phyloP scores from a whole-genome alignment of 169 alveolate genomes.

The Cyclospora cayetanensis region DNA sequence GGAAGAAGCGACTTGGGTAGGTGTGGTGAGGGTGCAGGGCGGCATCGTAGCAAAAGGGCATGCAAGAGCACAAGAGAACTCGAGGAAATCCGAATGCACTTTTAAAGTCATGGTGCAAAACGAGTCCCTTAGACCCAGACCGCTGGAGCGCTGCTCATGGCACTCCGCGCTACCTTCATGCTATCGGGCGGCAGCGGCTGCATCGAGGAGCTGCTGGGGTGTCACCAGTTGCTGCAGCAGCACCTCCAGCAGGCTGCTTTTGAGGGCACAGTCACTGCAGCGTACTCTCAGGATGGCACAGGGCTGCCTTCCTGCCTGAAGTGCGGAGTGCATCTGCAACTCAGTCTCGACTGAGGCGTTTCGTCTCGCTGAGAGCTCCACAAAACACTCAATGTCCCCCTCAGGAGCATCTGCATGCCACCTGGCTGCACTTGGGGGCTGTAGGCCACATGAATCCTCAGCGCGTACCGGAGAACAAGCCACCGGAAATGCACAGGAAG shows the following conservation, averaged over 20 bases:
- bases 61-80: too few species aligned
- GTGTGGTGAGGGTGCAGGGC: too few species aligned
- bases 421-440: too few species aligned
- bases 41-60: too few species aligned
- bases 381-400: background rate
- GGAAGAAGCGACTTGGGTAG: too few species aligned
- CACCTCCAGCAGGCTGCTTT: slow-evolving; percentile 27
- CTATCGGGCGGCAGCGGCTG: background rate
- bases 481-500: slow-evolving; percentile 43
- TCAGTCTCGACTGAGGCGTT: slow-evolving; percentile 14
- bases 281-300: slow-evolving; percentile 49
- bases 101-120: too few species aligned
- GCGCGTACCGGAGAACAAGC: background rate
- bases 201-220: background rate
- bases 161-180: too few species aligned
- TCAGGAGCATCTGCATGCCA: too few species aligned
- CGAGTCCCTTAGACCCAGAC: too few species aligned
- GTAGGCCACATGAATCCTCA: too few species aligned
- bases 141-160: too few species aligned
- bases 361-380: slow-evolving; percentile 35
- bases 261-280: background rate
- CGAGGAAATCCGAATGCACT: too few species aligned
- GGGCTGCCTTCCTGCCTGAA: slow-evolving; percentile 16
- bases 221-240: slow-evolving; percentile 46
- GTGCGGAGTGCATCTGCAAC: slow-evolving; percentile 4